Base-by-base conservation (phyloP, 306 rosid species). In the Cucurbita maxima region DNA sequence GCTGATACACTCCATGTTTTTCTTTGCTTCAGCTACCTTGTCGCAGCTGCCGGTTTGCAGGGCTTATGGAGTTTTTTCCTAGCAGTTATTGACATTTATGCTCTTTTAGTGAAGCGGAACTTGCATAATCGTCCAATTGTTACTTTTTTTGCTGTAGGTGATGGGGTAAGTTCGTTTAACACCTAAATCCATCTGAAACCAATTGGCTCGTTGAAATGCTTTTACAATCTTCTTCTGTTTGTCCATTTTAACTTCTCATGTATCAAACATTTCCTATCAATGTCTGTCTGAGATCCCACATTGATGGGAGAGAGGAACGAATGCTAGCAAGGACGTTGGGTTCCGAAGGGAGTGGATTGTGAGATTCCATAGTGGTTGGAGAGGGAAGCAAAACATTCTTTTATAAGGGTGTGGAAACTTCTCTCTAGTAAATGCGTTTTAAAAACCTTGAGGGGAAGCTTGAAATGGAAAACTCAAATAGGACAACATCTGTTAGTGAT, bases 11-110 rank as follows among this genome's bases (percentile, higher is more conserved):
- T 25, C n/a, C 9, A 58, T 8, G 61, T 12, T 80, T 37, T 76
- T 69, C 83, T 77, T 71, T 66, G 52, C 66, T 7, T 79, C 88
- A 90, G 97, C 75, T 90, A 88, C 83, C 96, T 88, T 70, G 94
- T 93, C 58, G 89, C 96, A 15, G 98, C 94, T 74, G 82, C 92
- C 41, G 80, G 96, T 53, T 84, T 93, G 77, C 97, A 90, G 79
- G 52, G 83, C 72, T 40, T 85, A 72, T 93, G 98, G 97, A 90
- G 97, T 78, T 30, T 90, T 55, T 78, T 88, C 38, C 58, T 93
- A 55, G 97, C 96, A 50, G 74, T 93, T 79, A 69, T 79, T 62
- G 97, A 93, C 72, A 69, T 84, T 38, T 90, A 93, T 78, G 98
- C 98, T 45, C 88, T 90, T 71, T 78, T 87, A 55, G 97, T 93